Evolutionary conservation across 345 rosid species (phyloP), one percentile per base, ranked within the genome.

Genomic region (Bruguiera parviflora): DNA sequence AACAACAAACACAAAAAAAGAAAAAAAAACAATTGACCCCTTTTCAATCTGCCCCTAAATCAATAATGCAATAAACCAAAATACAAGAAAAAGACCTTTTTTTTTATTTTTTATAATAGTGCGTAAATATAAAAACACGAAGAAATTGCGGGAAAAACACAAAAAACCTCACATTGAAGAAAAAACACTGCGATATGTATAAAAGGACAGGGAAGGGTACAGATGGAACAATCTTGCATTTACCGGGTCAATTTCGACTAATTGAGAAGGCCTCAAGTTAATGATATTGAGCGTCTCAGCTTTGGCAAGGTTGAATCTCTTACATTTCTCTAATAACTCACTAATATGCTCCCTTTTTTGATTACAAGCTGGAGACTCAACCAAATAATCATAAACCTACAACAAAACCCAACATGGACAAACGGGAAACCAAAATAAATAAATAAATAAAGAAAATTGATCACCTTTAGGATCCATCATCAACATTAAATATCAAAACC

Each of bases 231-330:
- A 5, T 19, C 1, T 56, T 31, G 67, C 72, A 43, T 78, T 43
- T 79, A 92, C 99, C 78, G 92, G 66, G 13, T 69, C 67, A 37
- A 88, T 61, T 55, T 84, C 96, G 55, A 85, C 93, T 5, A 74
- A 61, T 63, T 80, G 66, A 68, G 84, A 63, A 52, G 97, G 96
- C 33, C 84, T 73, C 31, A 83, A 63, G 70, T 92, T 86, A 77
- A 88, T 77, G 71, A 92, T 86, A 70, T 83, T 88, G 74, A 92
- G 92, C 55, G 84, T 68, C 88, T 92, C 96, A 53, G 94, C 90
- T 82, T 92, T 88, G 0, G 97, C 87, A 39, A 95, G 83, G 58
- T 82, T 75, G 71, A 73, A 90, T 55, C 65, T 81, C 75, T 84
- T 85, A 72, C 86, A 78, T 78, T 82, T 86, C 84, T 28, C 49